Conservation (phyloP, 805 yeast genomes). For the Yarrowia phangngaensis region DNA sequence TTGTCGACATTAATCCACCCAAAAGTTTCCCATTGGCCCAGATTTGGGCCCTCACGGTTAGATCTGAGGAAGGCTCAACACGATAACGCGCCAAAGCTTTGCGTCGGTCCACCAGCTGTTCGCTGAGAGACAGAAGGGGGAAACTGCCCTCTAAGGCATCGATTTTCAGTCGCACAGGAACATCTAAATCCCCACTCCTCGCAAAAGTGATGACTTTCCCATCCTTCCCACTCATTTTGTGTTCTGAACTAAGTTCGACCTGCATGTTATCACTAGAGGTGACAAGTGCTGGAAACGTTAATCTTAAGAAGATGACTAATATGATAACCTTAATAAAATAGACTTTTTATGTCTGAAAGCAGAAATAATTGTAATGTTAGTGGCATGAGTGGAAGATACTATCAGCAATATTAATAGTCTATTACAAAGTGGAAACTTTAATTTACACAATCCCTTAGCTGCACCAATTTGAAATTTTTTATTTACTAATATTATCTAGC, state of each 20-base stretch:
- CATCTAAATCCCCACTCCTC: conserved; percentile 52
- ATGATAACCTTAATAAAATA: too few species aligned
- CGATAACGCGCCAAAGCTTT: conserved; percentile 44
- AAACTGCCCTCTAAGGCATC: conserved; percentile 47
- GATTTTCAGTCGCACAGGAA: conserved; percentile 50
- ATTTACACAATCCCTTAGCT: too few species aligned
- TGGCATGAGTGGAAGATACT: too few species aligned
- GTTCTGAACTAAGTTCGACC: neutral
- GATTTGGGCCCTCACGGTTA: conserved; percentile 48
- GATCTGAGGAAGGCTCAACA: conserved; percentile 37
- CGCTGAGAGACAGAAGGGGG: conserved; percentile 45
- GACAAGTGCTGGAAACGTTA: too few species aligned
- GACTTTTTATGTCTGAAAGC: too few species aligned
- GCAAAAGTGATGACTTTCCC: conserved; percentile 51
- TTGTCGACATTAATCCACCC: conserved; percentile 49
- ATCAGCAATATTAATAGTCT: too few species aligned
- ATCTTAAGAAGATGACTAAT: too few species aligned
- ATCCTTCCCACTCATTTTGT: conserved; percentile 40
- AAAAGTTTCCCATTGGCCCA: conserved; percentile 46
- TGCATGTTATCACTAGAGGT: too few species aligned
- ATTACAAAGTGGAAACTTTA: too few species aligned
- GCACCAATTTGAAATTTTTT: too few species aligned
- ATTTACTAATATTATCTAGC: too few species aligned
- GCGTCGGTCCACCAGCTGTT: conserved; percentile 48
- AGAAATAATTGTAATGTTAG: too few species aligned